phyloP scores from a whole-genome alignment of 1,284 basidiomycete species.

The Kwoniella shivajii region DNA sequence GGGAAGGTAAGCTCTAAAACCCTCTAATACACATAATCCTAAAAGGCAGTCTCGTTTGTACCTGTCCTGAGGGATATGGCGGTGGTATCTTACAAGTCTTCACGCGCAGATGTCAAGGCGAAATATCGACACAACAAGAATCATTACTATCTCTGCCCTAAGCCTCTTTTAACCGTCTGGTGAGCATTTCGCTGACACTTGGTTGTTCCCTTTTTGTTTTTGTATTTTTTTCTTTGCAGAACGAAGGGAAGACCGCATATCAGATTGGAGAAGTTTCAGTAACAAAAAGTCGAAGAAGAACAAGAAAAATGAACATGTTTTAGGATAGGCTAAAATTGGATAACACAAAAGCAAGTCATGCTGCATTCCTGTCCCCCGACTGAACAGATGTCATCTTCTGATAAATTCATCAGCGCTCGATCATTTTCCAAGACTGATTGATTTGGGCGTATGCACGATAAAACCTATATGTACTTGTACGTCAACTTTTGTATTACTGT shows the following conservation, averaged over 20 bases:
- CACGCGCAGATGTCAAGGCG: slow-evolving; percentile 11
- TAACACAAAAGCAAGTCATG: background rate
- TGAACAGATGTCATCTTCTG: background rate
- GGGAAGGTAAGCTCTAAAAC: slow-evolving; percentile 61
- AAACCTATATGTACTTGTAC: background rate
- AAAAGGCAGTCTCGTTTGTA: background rate
- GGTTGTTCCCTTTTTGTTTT: slow-evolving; percentile 10
- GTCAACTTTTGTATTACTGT: background rate
- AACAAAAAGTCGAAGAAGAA: slow-evolving; percentile 38
- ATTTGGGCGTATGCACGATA: background rate
- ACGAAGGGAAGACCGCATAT: slow-evolving; percentile 49
- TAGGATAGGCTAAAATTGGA: slow-evolving; percentile 34
- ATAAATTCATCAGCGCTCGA: background rate
- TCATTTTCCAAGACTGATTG: background rate
- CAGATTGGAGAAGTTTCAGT: slow-evolving; percentile 49
- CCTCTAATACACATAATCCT: background rate
- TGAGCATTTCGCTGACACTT: slow-evolving; percentile 38
- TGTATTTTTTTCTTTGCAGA: slow-evolving; percentile 25
- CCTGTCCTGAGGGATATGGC: slow-evolving; percentile 11
- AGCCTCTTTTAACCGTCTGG: background rate
- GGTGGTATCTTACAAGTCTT: slow-evolving; percentile 22
- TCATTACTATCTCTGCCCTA: background rate
- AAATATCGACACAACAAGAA: background rate
- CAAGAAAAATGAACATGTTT: slow-evolving; percentile 48
- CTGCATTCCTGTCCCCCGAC: background rate